Evolutionary conservation across 2,329 filamentous ascomycete genomes (phyloP).

Genomic region (Juglanconis sp.): DNA sequence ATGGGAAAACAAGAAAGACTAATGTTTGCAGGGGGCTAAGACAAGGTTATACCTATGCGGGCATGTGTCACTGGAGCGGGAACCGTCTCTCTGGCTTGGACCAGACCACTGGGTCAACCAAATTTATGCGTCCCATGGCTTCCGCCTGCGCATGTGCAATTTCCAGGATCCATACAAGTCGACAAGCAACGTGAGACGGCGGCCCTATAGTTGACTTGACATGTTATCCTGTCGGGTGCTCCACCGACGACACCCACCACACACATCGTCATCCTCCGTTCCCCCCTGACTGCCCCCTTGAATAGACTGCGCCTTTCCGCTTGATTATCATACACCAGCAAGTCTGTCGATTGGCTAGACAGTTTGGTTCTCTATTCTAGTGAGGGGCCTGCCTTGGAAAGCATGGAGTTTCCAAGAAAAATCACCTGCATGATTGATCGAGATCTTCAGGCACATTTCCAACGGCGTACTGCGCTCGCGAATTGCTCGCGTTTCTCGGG

Average conservation of each 20-base stretch:
- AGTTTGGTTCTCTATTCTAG: background rate
- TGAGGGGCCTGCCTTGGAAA: too few species aligned
- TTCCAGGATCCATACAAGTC: background rate
- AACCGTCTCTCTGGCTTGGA: background rate
- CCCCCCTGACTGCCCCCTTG: background rate
- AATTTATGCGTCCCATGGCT: background rate
- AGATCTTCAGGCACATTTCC: constrained; percentile 3
- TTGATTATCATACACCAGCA: background rate
- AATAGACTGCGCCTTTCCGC: background rate
- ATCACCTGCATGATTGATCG: background rate
- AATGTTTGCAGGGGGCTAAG: background rate
- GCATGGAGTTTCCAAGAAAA: too few species aligned
- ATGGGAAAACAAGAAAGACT: background rate
- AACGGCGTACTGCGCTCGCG: background rate
- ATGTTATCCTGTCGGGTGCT: background rate
- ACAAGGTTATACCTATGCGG: background rate
- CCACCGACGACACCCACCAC: background rate
- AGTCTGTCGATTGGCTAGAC: background rate
- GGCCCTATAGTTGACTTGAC: background rate
- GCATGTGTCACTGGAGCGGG: background rate
- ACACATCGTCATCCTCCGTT: background rate
- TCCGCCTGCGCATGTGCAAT: background rate
- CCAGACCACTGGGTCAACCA: background rate
- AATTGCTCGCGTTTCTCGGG: background rate
- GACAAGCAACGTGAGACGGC: background rate